phyloP scores from a whole-genome alignment of 768 basidiomycete species.

The Naematelia encephala region DNA sequence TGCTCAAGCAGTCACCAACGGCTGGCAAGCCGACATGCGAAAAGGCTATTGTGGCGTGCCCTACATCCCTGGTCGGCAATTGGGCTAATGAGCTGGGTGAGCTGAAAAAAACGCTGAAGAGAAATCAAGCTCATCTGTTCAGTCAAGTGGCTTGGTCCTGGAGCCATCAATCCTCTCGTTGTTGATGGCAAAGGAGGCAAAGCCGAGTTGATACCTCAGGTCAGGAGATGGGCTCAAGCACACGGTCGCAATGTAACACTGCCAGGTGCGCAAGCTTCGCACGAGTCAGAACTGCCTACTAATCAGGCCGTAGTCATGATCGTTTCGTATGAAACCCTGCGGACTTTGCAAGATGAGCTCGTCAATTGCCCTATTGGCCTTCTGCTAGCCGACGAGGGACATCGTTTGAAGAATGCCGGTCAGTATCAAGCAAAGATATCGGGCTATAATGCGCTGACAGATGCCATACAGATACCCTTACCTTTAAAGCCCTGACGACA shows the following conservation, averaged over 20 bases:
- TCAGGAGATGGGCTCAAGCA: constrained; percentile 85
- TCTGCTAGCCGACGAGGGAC: constrained; percentile 95
- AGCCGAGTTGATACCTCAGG: constrained; percentile 69
- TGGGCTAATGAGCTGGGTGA: constrained; percentile 95
- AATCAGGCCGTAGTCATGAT: constrained; percentile 72
- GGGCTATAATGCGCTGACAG: neutral
- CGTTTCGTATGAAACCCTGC: constrained; percentile 93
- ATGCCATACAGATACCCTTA: constrained; percentile 66
- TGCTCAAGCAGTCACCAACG: constrained; percentile 90
- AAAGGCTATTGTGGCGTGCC: constrained; percentile 96
- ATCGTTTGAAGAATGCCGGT: constrained; percentile 95
- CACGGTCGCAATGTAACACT: constrained; percentile 84
- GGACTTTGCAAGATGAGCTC: constrained; percentile 72
- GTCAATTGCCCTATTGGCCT: constrained; percentile 79
- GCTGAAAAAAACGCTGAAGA: constrained; percentile 28
- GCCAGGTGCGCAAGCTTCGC: constrained; percentile 61
- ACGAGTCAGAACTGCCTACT: neutral
- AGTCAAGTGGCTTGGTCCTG: constrained; percentile 95
- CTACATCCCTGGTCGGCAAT: constrained; percentile 92
- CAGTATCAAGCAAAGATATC: constrained; percentile 26
- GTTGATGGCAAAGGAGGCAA: constrained; percentile 91
- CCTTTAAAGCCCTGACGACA: constrained; percentile 75
- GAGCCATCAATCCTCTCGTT: constrained; percentile 71
- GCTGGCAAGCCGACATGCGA: constrained; percentile 83
- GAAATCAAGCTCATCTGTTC: neutral